Conservation (phyloP, 768 basidiomycete genomes). For the Mycena olivaceomarginata region DNA sequence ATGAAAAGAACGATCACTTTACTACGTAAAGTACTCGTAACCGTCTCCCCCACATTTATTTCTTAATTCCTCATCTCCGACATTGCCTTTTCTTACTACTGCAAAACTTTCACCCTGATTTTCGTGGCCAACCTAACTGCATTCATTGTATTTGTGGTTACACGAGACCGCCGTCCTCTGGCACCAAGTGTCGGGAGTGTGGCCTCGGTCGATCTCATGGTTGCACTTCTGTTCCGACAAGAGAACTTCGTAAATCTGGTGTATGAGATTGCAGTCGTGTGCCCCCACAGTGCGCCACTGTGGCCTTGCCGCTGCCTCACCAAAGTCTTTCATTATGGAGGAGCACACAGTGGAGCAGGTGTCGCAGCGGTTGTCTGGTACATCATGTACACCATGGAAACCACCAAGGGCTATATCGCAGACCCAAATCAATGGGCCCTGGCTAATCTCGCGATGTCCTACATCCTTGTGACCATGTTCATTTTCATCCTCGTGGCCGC, state of each 20-base stretch:
- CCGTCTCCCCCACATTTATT: too few relatives aligned
- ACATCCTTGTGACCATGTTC: conserved; percentile 67
- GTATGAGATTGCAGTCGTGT: conserved; percentile 55
- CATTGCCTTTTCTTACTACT: conserved; percentile 57
- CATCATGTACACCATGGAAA: conserved; percentile 42
- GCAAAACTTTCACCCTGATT: conserved; percentile 72
- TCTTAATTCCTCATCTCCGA: too few relatives aligned
- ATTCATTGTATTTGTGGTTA: conserved; percentile 62
- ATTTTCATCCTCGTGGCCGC: conserved; percentile 68
- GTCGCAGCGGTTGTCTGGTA: conserved; percentile 72
- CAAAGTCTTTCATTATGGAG: conserved; percentile 73
- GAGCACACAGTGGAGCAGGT: conserved; percentile 72
- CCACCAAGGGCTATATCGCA: conserved; percentile 58
- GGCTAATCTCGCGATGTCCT: conserved; percentile 63
- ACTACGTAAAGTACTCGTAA: too few relatives aligned
- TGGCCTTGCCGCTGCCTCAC: conserved; percentile 67
- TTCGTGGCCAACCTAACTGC: conserved; percentile 70
- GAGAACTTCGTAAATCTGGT: conserved; percentile 70
- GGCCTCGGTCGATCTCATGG: too few relatives aligned
- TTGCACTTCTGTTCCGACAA: too few relatives aligned
- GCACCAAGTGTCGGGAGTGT: conserved; percentile 61
- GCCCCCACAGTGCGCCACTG: conserved; percentile 62
- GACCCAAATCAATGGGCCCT: conserved; percentile 52
- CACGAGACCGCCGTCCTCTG: conserved; percentile 56
- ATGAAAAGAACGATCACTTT: too few relatives aligned